Percentiles rank a stretch among this genome's conserved stretches.
Conservation (phyloP, 148 eudicot species). For the Heliosperma pusillum region DNA sequence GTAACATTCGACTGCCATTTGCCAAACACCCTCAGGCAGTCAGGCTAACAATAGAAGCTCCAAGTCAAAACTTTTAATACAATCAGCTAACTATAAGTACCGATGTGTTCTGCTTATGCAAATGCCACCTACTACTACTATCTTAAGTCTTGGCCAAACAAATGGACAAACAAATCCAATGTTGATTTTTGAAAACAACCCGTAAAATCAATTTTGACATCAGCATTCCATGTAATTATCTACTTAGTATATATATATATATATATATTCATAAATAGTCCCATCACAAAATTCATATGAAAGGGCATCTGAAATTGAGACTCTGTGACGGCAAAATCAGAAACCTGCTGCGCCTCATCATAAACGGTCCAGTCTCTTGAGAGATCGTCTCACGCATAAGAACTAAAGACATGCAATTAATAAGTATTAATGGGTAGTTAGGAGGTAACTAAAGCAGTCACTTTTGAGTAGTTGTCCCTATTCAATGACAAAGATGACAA, state of each 20-base stretch:
- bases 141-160: neutral
- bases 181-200: neutral
- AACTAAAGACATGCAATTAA: neutral
- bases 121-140: neutral
- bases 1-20: neutral
- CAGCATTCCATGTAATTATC: neutral
- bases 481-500: slow-evolving; percentile 5
- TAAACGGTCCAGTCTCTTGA: slow-evolving; percentile 1
- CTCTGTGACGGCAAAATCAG: neutral
- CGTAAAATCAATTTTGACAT: neutral
- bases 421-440: neutral
- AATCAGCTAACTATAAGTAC: neutral
- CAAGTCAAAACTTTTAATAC: neutral
- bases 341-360: neutral
- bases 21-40: too few species aligned
- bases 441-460: neutral
- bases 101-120: neutral
- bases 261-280: neutral
- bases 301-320: neutral
- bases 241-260: neutral
- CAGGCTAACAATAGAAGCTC: neutral
- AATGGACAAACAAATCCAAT: neutral
- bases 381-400: neutral
- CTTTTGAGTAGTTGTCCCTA: slow-evolving; percentile 5
- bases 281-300: neutral